Evolutionary conservation across 306 rosid genomes (phyloP).

Genomic region (Cicer yamashitae): DNA sequence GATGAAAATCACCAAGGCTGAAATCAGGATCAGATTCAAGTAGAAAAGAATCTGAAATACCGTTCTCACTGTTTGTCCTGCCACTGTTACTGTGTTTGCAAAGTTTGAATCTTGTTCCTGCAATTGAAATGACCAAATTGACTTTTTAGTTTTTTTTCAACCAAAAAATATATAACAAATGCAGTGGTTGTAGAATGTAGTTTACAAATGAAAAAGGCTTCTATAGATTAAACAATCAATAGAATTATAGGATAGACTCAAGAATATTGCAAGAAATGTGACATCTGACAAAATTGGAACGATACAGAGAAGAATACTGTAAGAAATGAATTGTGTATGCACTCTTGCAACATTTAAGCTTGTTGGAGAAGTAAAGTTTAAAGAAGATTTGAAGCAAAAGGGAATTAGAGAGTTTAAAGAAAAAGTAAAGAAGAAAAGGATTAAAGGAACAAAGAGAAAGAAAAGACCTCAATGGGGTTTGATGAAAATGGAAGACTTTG

Average conservation of each 20-base stretch:
- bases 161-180: constrained; percentile 23
- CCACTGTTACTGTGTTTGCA: constrained; percentile 46
- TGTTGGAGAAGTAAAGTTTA: constrained; percentile 29
- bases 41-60: constrained; percentile 51
- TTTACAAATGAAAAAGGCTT: constrained; percentile 2
- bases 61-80: constrained; percentile 41
- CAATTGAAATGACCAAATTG: constrained; percentile 36
- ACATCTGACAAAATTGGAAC: no score
- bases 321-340: constrained; percentile 27
- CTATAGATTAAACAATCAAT: background rate
- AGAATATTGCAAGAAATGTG: constrained; percentile 28
- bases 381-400: constrained; percentile 41
- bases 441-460: constrained; percentile 20
- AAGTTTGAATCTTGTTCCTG: constrained; percentile 55
- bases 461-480: constrained; percentile 50
- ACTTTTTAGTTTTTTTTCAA: background rate
- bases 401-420: constrained; percentile 31
- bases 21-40: constrained; percentile 53
- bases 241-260: background rate
- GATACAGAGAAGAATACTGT: background rate
- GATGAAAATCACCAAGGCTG: constrained; percentile 51
- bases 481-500: constrained; percentile 42
- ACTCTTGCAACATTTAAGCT: constrained; percentile 38
- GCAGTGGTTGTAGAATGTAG: background rate
- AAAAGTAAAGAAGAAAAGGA: constrained; percentile 36